These are phyloP conservation scores for Sideroxylon spinosum DNA, from an alignment of 179 eudicot species.

Conservation along the genomic window DNA sequence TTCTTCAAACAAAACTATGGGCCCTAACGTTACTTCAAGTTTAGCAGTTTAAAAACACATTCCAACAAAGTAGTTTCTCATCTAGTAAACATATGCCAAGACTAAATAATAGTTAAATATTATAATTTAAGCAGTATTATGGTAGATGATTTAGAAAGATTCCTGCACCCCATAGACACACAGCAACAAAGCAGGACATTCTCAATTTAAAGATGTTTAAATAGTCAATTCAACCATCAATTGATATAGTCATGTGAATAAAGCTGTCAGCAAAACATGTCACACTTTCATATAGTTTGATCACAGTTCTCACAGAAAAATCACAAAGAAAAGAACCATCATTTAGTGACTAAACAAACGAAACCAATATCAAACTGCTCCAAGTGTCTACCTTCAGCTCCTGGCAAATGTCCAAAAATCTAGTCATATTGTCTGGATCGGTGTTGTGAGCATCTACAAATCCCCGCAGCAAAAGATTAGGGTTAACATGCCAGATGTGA, in stretches of 20 bases:
- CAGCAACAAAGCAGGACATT: too few relatives aligned
- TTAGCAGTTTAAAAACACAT: background rate
- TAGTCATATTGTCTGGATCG: constrained; percentile 46
- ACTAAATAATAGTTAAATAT: background rate
- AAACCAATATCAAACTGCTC: background rate
- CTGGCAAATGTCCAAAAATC: constrained; percentile 70
- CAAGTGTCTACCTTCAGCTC: constrained; percentile 61
- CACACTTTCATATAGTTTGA: background rate
- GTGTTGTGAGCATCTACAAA: constrained; percentile 48
- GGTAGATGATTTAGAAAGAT: too few relatives aligned
- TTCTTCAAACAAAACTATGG: background rate
- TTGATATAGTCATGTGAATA: background rate
- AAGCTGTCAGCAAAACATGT: background rate
- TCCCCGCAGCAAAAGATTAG: constrained; percentile 57
- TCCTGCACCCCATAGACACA: too few relatives aligned
- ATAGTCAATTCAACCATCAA: background rate
- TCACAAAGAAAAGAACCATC: too few relatives aligned
- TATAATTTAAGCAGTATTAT: background rate
- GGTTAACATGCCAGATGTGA: constrained; percentile 75
- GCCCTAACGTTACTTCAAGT: background rate
- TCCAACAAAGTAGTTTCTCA: background rate
- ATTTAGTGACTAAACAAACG: background rate
- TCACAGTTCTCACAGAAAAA: background rate
- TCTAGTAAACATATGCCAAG: background rate
- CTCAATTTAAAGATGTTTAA: background rate